Conservation (phyloP, 176 grass and related monocot genomes). For the Leersia perrieri region DNA sequence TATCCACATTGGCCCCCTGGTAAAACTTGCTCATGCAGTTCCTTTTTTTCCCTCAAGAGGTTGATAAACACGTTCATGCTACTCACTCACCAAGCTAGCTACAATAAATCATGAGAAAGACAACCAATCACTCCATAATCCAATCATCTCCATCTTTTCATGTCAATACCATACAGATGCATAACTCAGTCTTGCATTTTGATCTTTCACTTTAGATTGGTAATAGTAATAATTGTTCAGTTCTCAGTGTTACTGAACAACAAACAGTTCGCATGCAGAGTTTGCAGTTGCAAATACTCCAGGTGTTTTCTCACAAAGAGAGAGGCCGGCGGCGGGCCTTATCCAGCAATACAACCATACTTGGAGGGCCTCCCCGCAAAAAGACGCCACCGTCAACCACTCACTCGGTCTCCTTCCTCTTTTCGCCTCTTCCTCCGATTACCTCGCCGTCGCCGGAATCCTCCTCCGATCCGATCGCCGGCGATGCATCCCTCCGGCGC, state of each 20-base stretch:
- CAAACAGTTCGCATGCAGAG: too few species aligned
- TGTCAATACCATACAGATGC: background rate
- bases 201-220: background rate
- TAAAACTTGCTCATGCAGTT: background rate
- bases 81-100: too few species aligned
- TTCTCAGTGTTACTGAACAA: too few species aligned
- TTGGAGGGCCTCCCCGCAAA: background rate
- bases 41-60: too few species aligned
- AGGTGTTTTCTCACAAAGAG: background rate
- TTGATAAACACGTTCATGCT: background rate
- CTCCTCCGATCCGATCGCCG: constrained; percentile 29
- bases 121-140: background rate
- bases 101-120: background rate
- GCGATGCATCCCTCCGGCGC: constrained; percentile 53
- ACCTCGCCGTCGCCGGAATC: constrained; percentile 18
- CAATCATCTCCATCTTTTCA: background rate
- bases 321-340: too few species aligned
- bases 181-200: background rate
- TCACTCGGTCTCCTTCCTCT: background rate
- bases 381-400: background rate
- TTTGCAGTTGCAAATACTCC: too few species aligned
- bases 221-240: too few species aligned
- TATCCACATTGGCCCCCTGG: background rate
- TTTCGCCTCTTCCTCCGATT: background rate
- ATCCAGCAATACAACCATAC: background rate